Conservation (phyloP, 2,329 filamentous ascomycete genomes). For the Aspergillus brasiliensis region DNA sequence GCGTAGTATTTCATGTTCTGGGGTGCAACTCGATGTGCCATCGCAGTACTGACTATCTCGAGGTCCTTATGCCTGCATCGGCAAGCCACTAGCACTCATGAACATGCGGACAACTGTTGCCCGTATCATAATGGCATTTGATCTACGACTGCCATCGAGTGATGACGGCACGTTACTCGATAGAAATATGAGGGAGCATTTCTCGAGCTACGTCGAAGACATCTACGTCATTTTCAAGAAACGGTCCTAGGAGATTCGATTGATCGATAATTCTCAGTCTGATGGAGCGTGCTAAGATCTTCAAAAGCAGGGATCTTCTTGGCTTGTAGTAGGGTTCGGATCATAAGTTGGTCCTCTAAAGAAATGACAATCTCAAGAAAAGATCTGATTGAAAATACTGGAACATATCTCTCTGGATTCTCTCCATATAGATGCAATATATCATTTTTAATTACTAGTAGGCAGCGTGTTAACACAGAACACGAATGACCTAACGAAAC, state of each 20-base stretch:
- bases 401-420: no score
- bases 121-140: conserved; percentile 4
- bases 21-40: not conserved
- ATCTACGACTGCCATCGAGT: not conserved
- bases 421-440: no score
- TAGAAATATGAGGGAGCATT: conserved; percentile 5
- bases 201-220: conserved; percentile 1
- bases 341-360: no score
- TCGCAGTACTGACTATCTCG: not conserved
- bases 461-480: no score
- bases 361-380: no score
- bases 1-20: not conserved
- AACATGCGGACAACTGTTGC: conserved; percentile 9
- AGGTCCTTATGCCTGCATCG: conserved; percentile 8
- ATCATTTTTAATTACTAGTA: no score
- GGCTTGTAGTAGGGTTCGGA: no score
- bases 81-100: conserved; percentile 6
- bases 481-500: no score
- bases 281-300: no score
- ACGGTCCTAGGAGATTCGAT: not conserved
- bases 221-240: not conserved
- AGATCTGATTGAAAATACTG: no score
- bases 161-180: conserved; percentile 8
- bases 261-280: no score
- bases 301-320: no score